Evolutionary conservation across 805 yeast genomes (phyloP).

Genomic region (Yamadazyma takamatsuzukensis): DNA sequence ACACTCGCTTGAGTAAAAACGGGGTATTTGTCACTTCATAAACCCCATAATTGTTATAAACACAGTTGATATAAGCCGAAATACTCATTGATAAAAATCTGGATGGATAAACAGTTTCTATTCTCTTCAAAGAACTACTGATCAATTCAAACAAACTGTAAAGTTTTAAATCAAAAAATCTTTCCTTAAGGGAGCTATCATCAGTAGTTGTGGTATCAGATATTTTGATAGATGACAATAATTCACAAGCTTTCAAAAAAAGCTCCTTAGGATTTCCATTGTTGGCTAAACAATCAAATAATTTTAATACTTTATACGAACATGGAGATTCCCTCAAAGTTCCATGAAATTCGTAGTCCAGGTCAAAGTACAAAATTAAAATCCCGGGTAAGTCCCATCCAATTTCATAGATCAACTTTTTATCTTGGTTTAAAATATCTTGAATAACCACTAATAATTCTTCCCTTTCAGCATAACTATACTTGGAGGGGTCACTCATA

Average conservation of each 20-base stretch:
- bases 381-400: slow-evolving; percentile 92
- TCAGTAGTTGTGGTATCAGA: slow-evolving; percentile 12
- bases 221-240: slow-evolving; percentile 41
- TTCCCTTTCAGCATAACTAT: slow-evolving; percentile 47
- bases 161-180: slow-evolving; percentile 52
- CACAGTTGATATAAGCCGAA: slow-evolving; percentile 52
- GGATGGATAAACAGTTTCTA: slow-evolving; percentile 73
- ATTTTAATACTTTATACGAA: slow-evolving; percentile 35
- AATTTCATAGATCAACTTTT: slow-evolving; percentile 56
- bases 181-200: slow-evolving; percentile 13
- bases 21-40: slow-evolving; percentile 13
- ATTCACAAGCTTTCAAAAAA: slow-evolving; percentile 66
- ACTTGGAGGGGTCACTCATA: slow-evolving; percentile 44
- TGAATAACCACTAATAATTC: slow-evolving; percentile 44
- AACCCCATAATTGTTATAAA: slow-evolving; percentile 32
- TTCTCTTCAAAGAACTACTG: slow-evolving; percentile 52
- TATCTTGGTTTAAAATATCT: slow-evolving; percentile 41
- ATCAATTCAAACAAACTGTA: slow-evolving; percentile 68
- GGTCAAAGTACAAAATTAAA: slow-evolving; percentile 52
- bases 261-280: slow-evolving; percentile 81
- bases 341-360: slow-evolving; percentile 21
- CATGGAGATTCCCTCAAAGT: slow-evolving; percentile 37
- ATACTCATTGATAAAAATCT: slow-evolving; percentile 70
- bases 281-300: slow-evolving; percentile 61
- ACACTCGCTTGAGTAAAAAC: slow-evolving; percentile 54